phyloP scores from a whole-genome alignment of 805 yeast genomes.

The Maudiozyma serrabonitensis region DNA sequence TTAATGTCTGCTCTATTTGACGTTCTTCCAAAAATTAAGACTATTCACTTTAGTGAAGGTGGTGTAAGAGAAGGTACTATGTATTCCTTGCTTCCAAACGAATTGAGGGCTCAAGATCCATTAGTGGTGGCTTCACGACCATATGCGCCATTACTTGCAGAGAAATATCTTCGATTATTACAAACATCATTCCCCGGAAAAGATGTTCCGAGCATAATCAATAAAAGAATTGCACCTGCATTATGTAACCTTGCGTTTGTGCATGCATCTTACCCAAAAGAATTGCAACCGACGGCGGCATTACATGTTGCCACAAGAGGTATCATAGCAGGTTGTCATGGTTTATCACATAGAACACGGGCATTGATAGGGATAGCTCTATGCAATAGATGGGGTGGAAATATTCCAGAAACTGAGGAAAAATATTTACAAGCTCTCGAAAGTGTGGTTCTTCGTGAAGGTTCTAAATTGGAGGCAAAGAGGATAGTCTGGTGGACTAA shows the following conservation, averaged over 20 bases:
- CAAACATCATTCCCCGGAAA: constrained; percentile 47
- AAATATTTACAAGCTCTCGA: constrained; percentile 38
- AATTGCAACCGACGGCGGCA: constrained; percentile 66
- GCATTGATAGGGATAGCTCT: constrained; percentile 65
- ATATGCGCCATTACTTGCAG: constrained; percentile 57
- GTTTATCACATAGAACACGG: constrained; percentile 60
- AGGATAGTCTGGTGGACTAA: constrained; percentile 62
- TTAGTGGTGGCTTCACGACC: constrained; percentile 58
- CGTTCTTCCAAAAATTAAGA: constrained; percentile 48
- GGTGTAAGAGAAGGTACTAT: constrained; percentile 72
- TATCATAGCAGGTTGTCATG: constrained; percentile 65
- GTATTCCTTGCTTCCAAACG: constrained; percentile 49
- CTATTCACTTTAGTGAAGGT: constrained; percentile 64
- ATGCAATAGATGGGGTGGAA: constrained; percentile 79
- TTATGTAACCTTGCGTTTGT: constrained; percentile 66
- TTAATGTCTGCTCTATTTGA: constrained; percentile 54
- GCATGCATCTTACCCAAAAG: constrained; percentile 69
- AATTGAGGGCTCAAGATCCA: constrained; percentile 58
- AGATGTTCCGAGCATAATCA: constrained; percentile 48
- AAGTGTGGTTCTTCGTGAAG: constrained; percentile 39
- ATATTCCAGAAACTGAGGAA: constrained; percentile 49
- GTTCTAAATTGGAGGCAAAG: constrained; percentile 34
- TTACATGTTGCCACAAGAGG: constrained; percentile 66
- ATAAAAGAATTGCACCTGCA: constrained; percentile 55
- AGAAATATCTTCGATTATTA: constrained; percentile 45